A percentile compares a stretch with the other conserved stretches of the same genome.
Conservation (phyloP, 2,329 filamentous ascomycete genomes). For the Leptographium lundbergii region DNA sequence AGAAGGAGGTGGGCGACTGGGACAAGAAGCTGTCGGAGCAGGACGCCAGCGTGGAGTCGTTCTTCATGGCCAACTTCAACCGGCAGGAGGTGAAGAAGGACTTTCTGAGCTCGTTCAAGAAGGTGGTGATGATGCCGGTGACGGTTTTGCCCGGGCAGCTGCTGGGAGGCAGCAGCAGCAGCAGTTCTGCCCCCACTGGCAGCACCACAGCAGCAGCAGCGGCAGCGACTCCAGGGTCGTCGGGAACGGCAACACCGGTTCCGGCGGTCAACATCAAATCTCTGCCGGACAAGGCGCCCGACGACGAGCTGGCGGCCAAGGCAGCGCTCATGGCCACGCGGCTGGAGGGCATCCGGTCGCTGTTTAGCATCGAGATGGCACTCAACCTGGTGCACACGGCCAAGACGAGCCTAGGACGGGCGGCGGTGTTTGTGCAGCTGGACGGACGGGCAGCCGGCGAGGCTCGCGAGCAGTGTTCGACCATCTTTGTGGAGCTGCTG, state of each 20-base stretch:
- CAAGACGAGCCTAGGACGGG: constrained; percentile 76
- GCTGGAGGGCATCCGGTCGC: constrained; percentile 82
- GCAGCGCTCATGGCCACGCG: constrained; percentile 94
- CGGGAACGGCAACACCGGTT: constrained; percentile 5
- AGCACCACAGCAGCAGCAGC: background rate
- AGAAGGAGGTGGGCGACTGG: constrained; percentile 70
- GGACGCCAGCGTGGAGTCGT: constrained; percentile 80
- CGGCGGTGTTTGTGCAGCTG: constrained; percentile 68
- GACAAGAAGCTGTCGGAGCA: constrained; percentile 86
- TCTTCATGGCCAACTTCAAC: constrained; percentile 92
- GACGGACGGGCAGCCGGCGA: constrained; percentile 71
- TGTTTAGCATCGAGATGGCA: constrained; percentile 95
- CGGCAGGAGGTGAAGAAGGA: constrained; percentile 92
- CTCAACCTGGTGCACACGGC: constrained; percentile 79
- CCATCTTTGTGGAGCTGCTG: constrained; percentile 75
- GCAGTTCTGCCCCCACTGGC: constrained; percentile 4
- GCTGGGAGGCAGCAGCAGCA: constrained; percentile 26
- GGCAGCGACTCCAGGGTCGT: background rate
- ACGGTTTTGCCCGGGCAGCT: constrained; percentile 61
- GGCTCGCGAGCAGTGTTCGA: constrained; percentile 76
- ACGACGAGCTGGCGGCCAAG: constrained; percentile 86
- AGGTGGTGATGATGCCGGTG: constrained; percentile 98
- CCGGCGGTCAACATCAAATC: background rate
- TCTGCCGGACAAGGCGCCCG: constrained; percentile 48
- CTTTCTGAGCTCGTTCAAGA: constrained; percentile 92